Percentiles rank a stretch among this genome's conserved stretches.
Conservation (phyloP, 169 alveolate genomes). For the Miamiensis avidus region DNA sequence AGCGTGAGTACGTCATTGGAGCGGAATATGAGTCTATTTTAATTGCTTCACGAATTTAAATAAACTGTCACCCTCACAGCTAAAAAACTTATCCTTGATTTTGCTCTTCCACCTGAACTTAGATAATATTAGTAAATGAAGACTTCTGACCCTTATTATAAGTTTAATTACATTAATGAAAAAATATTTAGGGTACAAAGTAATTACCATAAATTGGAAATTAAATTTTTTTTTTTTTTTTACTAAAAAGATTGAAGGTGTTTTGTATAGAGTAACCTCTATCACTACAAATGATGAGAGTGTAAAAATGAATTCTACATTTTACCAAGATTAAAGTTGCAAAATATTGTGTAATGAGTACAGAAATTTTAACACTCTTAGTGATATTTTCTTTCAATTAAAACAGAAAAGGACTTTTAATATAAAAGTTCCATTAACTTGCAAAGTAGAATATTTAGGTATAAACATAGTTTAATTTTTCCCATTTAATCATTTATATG, state of each 20-base stretch:
- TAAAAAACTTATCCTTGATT: background rate
- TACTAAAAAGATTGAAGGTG: too few relatives aligned
- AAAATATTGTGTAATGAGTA: background rate
- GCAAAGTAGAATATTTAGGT: background rate
- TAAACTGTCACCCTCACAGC: background rate
- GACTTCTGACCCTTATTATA: background rate
- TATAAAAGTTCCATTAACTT: background rate
- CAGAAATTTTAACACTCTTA: background rate
- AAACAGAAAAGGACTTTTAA: background rate
- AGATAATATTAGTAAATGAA: background rate
- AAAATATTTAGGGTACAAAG: background rate
- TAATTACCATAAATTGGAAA: too few relatives aligned
- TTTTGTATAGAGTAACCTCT: too few relatives aligned
- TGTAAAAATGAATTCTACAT: too few relatives aligned
- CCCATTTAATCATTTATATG: too few relatives aligned
- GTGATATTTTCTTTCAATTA: background rate
- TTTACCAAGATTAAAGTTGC: background rate
- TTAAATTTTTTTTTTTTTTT: too few relatives aligned
- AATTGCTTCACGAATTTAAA: background rate
- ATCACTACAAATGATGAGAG: too few relatives aligned
- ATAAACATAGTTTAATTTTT: too few relatives aligned
- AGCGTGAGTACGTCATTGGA: too few relatives aligned
- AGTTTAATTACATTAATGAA: too few relatives aligned
- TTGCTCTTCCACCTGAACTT: background rate
- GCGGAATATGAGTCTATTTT: too few relatives aligned